These are phyloP conservation scores for Eragrostis nindensis DNA, from an alignment of 176 grass and related monocot species.

Conservation along the genomic window DNA sequence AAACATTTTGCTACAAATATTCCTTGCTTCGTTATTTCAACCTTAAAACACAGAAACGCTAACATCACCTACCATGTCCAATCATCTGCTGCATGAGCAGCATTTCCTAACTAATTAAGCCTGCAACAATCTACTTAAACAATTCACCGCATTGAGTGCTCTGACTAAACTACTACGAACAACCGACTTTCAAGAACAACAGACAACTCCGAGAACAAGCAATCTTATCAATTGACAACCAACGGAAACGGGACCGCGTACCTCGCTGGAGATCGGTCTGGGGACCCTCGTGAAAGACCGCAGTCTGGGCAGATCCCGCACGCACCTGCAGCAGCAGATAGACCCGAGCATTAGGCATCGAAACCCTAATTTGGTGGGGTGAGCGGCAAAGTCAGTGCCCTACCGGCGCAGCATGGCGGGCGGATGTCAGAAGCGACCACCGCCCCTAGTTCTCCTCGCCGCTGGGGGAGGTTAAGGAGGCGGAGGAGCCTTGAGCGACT, in stretches of 20 bases:
- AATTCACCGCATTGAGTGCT: not conserved
- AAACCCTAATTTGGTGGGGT: slow-evolving; percentile 22
- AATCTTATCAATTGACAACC: not conserved
- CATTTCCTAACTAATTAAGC: slow-evolving; percentile 31
- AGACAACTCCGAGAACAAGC: not conserved
- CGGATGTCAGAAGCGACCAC: slow-evolving; percentile 39
- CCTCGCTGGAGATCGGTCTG: slow-evolving; percentile 69
- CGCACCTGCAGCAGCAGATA: slow-evolving; percentile 51
- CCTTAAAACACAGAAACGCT: not conserved
- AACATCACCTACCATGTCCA: not conserved
- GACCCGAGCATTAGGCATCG: slow-evolving; percentile 28
- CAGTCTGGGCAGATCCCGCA: slow-evolving; percentile 64
- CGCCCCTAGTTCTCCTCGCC: slow-evolving; percentile 30
- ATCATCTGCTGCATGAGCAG: not conserved
- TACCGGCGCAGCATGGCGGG: slow-evolving; percentile 55
- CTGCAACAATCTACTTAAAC: slow-evolving; percentile 14
- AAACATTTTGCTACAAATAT: slow-evolving; percentile 30
- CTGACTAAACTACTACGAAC: not conserved
- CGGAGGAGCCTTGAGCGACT: not conserved
- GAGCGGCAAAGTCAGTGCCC: not conserved
- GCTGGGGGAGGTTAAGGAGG: not conserved
- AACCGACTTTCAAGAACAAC: not conserved
- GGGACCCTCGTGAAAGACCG: slow-evolving; percentile 54
- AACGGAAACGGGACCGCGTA: slow-evolving; percentile 20
- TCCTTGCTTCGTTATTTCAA: not conserved